Base-by-base conservation (phyloP, 306 rosid genomes). In the Ziziphus jujuba region DNA sequence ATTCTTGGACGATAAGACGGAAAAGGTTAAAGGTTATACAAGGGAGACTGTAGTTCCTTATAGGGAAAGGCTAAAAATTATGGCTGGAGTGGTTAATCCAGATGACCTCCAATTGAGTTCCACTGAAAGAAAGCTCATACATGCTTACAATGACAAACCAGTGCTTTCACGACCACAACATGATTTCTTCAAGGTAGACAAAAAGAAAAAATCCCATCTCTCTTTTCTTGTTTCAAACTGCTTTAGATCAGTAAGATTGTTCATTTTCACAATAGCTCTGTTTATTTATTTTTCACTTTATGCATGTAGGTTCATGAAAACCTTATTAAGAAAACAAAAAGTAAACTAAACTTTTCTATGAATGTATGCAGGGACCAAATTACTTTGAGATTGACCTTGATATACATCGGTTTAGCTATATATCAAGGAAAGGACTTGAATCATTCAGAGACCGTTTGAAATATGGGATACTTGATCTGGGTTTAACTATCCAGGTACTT, bases 161-260 rank as follows among this genome's bases (percentile, higher is more conserved):
- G 97, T 92, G 71, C 90, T 92, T 22, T 92, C 98, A 0, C 91
- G 98, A 21, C 98, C 98, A 71, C 98, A 92, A 63, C 98, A 92
- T 63, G 75, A 65, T 15, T 92, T 92, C 84, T 84, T 72, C 75
- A 71, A 50, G 96, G 97, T 91, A 75, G 23, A 50, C 17, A 50
- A 12, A 61, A 49, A 19, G 49, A 60, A 34, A 48, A 38, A 33
- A n/a, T 14, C 38, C 20, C 47, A 14, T 28, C 47, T 63, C 44
- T 23, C 57, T 31, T 7, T 50, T 17, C 20, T 16, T 9, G 17
- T 50, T 50, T 50, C 9, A 17, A 20, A 20, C 55, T 50, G 8
- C 16, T 49, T 50, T 50, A 50, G 7, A 16, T 28, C 33, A 28
- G 33, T 28, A 28, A 1, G 33, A 28, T 28, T 28, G 33, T 28